Percentiles rank a stretch among this genome's conserved stretches.
phyloP scores from a whole-genome alignment of 73 alveolate species.

The Blepharisma japonicum region DNA sequence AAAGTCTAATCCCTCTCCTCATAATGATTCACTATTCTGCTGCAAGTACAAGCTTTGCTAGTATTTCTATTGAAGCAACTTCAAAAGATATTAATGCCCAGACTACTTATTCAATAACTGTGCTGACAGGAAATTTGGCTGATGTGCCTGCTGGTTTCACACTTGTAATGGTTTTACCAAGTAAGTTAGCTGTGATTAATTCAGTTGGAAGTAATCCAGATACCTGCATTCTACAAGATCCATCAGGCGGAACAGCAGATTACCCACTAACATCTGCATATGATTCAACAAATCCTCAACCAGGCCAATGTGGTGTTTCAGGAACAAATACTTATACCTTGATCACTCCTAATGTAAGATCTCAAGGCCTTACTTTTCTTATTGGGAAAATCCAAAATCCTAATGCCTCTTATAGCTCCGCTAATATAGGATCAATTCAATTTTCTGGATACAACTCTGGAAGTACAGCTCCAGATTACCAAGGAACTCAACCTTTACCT shows the following conservation, averaged over 20 bases:
- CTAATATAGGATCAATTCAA: not conserved
- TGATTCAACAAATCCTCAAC: not conserved
- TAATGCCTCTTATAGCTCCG: not conserved
- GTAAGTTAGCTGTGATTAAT: not conserved
- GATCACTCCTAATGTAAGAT: not conserved
- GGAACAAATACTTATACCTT: not conserved
- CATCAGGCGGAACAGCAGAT: not conserved
- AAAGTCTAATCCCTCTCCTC: too few relatives aligned
- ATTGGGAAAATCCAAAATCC: not conserved
- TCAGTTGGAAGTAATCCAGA: not conserved
- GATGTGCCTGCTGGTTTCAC: not conserved
- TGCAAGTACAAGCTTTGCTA: not conserved
- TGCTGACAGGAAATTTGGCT: not conserved
- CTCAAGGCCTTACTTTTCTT: not conserved
- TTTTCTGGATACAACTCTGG: not conserved
- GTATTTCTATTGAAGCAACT: not conserved
- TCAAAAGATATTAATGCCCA: not conserved
- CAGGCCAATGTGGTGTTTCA: constrained; percentile 14
- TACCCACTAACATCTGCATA: not conserved
- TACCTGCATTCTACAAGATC: not conserved
- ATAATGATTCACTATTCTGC: too few relatives aligned
- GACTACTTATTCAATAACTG: not conserved
- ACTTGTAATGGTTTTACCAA: constrained; percentile 5
- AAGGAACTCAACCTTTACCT: not conserved
- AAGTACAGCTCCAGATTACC: not conserved